Conservation (phyloP, 352 stramenopile genomes). For the Phytophthora crassamura region DNA sequence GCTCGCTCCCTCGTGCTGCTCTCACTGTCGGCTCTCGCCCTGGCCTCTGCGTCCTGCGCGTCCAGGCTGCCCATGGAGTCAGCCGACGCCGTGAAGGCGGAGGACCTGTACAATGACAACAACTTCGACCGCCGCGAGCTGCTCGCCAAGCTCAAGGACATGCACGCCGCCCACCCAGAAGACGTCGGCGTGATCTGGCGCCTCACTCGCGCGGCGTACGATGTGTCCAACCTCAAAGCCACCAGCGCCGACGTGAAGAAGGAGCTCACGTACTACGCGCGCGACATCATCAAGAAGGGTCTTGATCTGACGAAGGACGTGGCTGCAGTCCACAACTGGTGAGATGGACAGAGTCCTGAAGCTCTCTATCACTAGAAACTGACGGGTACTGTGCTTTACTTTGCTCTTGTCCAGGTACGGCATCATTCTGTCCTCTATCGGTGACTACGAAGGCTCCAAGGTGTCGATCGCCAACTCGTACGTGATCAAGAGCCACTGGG, state of each 20-base stretch:
- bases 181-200: slow-evolving; percentile 75
- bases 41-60: slow-evolving; percentile 27
- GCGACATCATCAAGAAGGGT: slow-evolving; percentile 64
- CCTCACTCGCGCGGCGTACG: slow-evolving; percentile 67
- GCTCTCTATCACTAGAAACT: not conserved
- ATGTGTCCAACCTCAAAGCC: slow-evolving; percentile 63
- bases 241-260: slow-evolving; percentile 75
- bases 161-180: slow-evolving; percentile 58
- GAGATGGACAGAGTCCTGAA: not conserved
- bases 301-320: slow-evolving; percentile 61
- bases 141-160: slow-evolving; percentile 64
- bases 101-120: slow-evolving; percentile 86
- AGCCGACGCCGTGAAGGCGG: slow-evolving; percentile 62
- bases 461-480: slow-evolving; percentile 84
- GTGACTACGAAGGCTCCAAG: slow-evolving; percentile 89
- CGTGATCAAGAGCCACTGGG: slow-evolving; percentile 83
- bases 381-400: not conserved
- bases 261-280: slow-evolving; percentile 72
- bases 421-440: slow-evolving; percentile 85
- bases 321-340: slow-evolving; percentile 86
- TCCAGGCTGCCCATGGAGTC: slow-evolving; percentile 60
- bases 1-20: slow-evolving; percentile 21
- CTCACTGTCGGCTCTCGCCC: slow-evolving; percentile 30
- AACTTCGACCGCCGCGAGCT: slow-evolving; percentile 76
- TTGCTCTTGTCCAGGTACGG: slow-evolving; percentile 59